Evolutionary conservation across 768 basidiomycete genomes (phyloP).

Genomic region (Auriculariales sp.): DNA sequence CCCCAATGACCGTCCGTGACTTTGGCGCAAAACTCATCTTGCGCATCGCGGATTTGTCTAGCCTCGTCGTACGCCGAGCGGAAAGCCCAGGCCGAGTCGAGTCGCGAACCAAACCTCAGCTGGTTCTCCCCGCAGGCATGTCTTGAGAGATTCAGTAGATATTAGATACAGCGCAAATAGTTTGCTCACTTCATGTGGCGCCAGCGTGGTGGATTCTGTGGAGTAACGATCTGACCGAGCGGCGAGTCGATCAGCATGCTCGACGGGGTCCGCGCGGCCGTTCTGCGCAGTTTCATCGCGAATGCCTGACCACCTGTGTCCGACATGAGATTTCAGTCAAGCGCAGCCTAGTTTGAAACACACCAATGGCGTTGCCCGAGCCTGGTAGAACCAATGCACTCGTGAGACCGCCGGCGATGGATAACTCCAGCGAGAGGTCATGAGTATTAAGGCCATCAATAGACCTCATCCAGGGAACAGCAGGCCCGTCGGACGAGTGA

Average conservation of each 20-base stretch:
- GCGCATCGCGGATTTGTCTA: constrained; percentile 44
- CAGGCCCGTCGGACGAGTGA: constrained; percentile 39
- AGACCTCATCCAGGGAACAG: constrained; percentile 50
- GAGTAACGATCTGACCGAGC: constrained; percentile 24
- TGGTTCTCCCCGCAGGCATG: constrained; percentile 37
- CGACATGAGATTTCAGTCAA: constrained; percentile 1
- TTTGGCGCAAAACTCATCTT: constrained; percentile 50
- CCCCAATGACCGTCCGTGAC: constrained; percentile 31
- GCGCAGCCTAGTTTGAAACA: not conserved
- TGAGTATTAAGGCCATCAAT: constrained; percentile 67
- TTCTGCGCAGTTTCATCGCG: constrained; percentile 60
- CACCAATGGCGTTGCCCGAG: constrained; percentile 45
- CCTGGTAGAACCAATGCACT: constrained; percentile 67
- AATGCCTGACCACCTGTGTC: constrained; percentile 65
- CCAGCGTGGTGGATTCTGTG: constrained; percentile 30
- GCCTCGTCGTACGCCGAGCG: constrained; percentile 61
- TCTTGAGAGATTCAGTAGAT: constrained; percentile 15
- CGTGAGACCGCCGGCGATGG: constrained; percentile 58
- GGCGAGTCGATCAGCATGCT: constrained; percentile 67
- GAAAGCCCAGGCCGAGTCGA: constrained; percentile 31
- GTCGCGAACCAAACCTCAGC: constrained; percentile 12
- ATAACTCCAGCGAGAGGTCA: constrained; percentile 41
- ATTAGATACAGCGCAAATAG: not conserved
- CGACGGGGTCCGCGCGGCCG: constrained; percentile 48
- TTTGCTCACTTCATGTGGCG: constrained; percentile 57